Evolutionary conservation across 345 rosid species (phyloP).

Genomic region (Melaleuca alternifolia): DNA sequence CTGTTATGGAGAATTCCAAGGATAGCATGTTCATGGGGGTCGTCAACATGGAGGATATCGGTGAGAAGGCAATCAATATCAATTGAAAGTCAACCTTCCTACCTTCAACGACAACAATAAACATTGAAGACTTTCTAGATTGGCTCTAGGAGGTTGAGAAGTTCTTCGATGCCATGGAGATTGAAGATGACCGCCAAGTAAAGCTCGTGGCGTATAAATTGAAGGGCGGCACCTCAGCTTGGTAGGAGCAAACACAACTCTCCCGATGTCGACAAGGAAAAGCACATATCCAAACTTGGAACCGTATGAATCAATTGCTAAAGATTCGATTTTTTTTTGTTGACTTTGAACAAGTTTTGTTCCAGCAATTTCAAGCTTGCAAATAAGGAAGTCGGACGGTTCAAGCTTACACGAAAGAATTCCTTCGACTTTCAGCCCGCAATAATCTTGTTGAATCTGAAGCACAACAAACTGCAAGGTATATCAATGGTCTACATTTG

Average conservation of each 20-base stretch:
- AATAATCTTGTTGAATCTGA: not conserved
- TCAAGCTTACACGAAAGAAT: not conserved
- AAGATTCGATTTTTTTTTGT: not conserved
- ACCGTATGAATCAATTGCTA: not conserved
- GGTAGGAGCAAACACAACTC: not conserved
- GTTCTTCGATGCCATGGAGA: not conserved
- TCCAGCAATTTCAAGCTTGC: not conserved
- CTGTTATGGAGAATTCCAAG: too few species aligned
- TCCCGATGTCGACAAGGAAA: not conserved
- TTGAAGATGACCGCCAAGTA: not conserved
- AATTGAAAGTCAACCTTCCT: not conserved
- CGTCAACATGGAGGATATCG: accelerated
- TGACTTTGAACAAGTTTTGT: not conserved
- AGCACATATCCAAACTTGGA: not conserved
- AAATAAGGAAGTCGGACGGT: not conserved
- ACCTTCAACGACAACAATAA: not conserved
- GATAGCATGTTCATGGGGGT: not conserved
- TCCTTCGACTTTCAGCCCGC: not conserved
- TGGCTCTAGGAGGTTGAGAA: not conserved
- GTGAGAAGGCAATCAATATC: not conserved
- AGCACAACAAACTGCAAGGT: not conserved
- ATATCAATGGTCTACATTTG: not conserved
- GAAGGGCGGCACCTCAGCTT: not conserved
- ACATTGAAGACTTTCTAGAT: not conserved
- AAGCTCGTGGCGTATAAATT: not conserved